Percentiles rank a stretch among this genome's conserved stretches.
These are phyloP conservation scores for Nepenthes alata DNA, from an alignment of 179 eudicot genomes.

Conservation along the genomic window DNA sequence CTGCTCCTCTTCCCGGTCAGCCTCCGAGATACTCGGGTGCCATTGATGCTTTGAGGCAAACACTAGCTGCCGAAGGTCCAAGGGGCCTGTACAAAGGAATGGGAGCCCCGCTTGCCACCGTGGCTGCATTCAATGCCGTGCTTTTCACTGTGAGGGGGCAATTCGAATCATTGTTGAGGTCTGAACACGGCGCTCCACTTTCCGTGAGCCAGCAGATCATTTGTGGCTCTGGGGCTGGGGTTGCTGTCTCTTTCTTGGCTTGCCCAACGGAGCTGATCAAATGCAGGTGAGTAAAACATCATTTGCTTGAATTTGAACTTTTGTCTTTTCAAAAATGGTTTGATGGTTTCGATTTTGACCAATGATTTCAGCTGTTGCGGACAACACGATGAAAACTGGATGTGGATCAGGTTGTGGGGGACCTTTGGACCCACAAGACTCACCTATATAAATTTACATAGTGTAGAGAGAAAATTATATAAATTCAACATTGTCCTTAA, in stretches of 20 bases:
- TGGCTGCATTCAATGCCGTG: constrained; percentile 80
- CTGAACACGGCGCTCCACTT: constrained; percentile 64
- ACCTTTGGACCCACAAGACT: too few relatives aligned
- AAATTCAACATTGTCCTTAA: too few relatives aligned
- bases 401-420: too few relatives aligned
- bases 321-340: neutral
- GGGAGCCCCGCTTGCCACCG: constrained; percentile 98
- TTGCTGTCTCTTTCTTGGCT: constrained; percentile 75
- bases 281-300: constrained; percentile 51
- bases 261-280: constrained; percentile 87
- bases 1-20: constrained; percentile 71
- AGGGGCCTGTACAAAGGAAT: constrained; percentile 82
- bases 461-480: too few relatives aligned
- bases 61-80: constrained; percentile 74
- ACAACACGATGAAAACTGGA: too few relatives aligned
- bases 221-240: constrained; percentile 89
- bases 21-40: constrained; percentile 67
- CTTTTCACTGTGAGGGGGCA: constrained; percentile 82
- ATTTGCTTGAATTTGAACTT: neutral
- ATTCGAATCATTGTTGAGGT: constrained; percentile 60
- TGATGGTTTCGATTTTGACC: too few relatives aligned
- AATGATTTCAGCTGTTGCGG: too few relatives aligned
- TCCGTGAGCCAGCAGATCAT: constrained; percentile 58
- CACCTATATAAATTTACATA: too few relatives aligned
- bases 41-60: constrained; percentile 80